Percentiles rank a stretch among this genome's conserved stretches.
Conservation (phyloP, 1,284 basidiomycete genomes). For the Ganoderma sinense region DNA sequence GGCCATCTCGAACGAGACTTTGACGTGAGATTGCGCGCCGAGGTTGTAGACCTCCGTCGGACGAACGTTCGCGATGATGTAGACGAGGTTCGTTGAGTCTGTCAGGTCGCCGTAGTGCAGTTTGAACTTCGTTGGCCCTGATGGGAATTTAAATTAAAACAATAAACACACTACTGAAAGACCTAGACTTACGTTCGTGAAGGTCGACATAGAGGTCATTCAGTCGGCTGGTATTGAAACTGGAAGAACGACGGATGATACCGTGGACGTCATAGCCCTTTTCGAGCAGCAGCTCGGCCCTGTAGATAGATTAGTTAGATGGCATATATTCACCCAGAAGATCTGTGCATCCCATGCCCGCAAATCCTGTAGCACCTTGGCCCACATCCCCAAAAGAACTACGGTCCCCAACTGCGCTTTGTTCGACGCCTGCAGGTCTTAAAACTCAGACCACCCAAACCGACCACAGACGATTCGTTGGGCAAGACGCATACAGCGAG, state of each 20-base stretch:
- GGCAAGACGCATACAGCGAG: background rate
- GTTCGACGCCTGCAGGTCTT: no score
- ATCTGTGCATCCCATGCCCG: no score
- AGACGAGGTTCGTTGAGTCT: slow-evolving; percentile 93
- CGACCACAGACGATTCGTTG: background rate
- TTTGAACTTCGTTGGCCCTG: slow-evolving; percentile 83
- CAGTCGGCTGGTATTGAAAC: slow-evolving; percentile 92
- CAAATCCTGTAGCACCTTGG: no score
- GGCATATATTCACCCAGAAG: no score
- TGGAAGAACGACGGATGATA: slow-evolving; percentile 92
- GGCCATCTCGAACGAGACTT: slow-evolving; percentile 97
- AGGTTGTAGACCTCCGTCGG: slow-evolving; percentile 96
- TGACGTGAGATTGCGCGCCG: slow-evolving; percentile 96
- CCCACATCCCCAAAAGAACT: no score
- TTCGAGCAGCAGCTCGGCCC: slow-evolving; percentile 82
- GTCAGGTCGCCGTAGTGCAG: slow-evolving; percentile 92
- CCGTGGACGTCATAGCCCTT: slow-evolving; percentile 95
- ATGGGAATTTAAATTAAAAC: background rate
- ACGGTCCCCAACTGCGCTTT: no score
- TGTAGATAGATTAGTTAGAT: slow-evolving; percentile 37
- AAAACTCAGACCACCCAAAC: background rate
- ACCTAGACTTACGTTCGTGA: slow-evolving; percentile 63
- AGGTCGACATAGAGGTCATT: slow-evolving; percentile 90
- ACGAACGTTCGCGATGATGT: slow-evolving; percentile 90
- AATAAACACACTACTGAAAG: background rate